These are phyloP conservation scores for Emergomyces pasteurianus DNA, from an alignment of 2,329 filamentous ascomycete genomes.

Conservation along the genomic window DNA sequence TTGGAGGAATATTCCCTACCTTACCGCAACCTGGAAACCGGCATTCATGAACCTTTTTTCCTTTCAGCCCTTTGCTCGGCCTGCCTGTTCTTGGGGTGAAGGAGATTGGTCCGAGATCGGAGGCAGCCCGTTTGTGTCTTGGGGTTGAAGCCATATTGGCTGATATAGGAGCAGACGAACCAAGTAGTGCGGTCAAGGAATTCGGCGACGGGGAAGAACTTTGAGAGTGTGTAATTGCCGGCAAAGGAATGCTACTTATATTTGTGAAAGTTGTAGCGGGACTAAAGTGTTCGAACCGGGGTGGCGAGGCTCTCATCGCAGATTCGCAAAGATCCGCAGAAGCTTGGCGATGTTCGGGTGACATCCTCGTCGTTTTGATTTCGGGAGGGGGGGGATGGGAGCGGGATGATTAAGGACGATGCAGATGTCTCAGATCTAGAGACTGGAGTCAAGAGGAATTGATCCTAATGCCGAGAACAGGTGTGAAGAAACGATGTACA, in stretches of 20 bases:
- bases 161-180: background rate
- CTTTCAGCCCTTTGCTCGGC: slow-evolving; percentile 25
- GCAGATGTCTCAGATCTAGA: slow-evolving; percentile 1
- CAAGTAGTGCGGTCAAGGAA: background rate
- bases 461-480: background rate
- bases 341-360: background rate
- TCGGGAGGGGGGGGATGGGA: background rate
- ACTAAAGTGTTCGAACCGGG: background rate
- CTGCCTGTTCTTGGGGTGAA: slow-evolving; percentile 40
- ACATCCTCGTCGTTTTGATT: background rate
- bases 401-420: background rate
- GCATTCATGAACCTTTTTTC: slow-evolving; percentile 39
- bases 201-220: background rate
- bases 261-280: background rate
- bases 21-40: slow-evolving; percentile 37
- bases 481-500: background rate
- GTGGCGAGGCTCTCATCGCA: background rate
- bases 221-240: background rate
- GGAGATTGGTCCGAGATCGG: slow-evolving; percentile 20
- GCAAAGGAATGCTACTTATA: slow-evolving; percentile 1
- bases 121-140: background rate
- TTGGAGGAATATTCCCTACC: slow-evolving; percentile 24
- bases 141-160: background rate
- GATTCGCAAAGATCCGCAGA: background rate
- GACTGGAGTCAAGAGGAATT: background rate